A percentile compares a stretch with the other conserved stretches of the same genome.
These are phyloP conservation scores for Phaffomyces antillensis DNA, from an alignment of 805 yeast genomes.

Conservation along the genomic window DNA sequence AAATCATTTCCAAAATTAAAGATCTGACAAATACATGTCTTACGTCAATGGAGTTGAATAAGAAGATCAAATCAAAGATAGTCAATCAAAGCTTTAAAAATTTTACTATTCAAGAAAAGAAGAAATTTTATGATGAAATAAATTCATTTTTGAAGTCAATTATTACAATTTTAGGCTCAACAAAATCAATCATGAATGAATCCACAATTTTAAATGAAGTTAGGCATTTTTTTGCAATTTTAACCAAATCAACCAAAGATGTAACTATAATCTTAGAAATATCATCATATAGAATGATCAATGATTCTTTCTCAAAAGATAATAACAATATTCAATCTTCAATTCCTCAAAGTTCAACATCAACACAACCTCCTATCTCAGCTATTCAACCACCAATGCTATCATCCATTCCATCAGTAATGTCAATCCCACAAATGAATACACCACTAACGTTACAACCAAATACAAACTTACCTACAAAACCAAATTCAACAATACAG, in stretches of 20 bases:
- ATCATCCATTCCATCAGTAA: conserved; percentile 23
- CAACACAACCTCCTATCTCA: conserved; percentile 5
- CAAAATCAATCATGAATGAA: conserved; percentile 76
- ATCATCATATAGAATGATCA: conserved; percentile 39
- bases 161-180: conserved; percentile 74
- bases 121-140: conserved; percentile 77
- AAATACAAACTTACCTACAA: neutral
- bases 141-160: conserved; percentile 77
- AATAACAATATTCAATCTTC: conserved; percentile 5
- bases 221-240: conserved; percentile 67
- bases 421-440: conserved; percentile 24
- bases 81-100: conserved; percentile 32
- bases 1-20: conserved; percentile 56
- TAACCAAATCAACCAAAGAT: conserved; percentile 87
- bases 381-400: conserved; percentile 17
- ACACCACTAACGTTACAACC: conserved; percentile 16
- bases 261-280: conserved; percentile 79
- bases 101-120: conserved; percentile 43
- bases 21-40: conserved; percentile 75
- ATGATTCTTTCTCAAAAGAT: conserved; percentile 14
- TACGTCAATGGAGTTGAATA: conserved; percentile 76
- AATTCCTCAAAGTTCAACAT: conserved; percentile 14
- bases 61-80: conserved; percentile 51
- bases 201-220: conserved; percentile 74
- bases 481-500: neutral